A percentile compares a stretch with the other conserved stretches of the same genome.
These are phyloP conservation scores for Metarhizium humberi DNA, from an alignment of 2,329 filamentous ascomycete genomes.

Conservation along the genomic window DNA sequence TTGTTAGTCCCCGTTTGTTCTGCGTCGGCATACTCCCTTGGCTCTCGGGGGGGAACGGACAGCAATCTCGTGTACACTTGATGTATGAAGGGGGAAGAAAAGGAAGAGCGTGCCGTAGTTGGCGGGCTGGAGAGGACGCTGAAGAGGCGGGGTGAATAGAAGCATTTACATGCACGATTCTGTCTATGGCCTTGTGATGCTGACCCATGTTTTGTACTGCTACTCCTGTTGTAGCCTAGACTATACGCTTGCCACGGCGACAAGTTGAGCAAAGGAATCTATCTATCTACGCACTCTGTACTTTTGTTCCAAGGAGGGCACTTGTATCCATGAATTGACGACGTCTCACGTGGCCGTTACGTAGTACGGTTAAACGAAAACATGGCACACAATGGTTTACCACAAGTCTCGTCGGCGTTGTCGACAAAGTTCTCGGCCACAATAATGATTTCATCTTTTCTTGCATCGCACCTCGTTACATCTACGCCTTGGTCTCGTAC, in stretches of 20 bases:
- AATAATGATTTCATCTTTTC: too few relatives aligned
- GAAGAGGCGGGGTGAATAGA: background rate
- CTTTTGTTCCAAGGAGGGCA: too few relatives aligned
- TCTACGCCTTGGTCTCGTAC: conserved; percentile 32
- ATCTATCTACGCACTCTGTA: too few relatives aligned
- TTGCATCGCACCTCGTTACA: background rate
- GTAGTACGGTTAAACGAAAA: too few relatives aligned
- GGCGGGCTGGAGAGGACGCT: background rate
- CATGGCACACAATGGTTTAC: too few relatives aligned
- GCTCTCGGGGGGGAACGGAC: background rate
- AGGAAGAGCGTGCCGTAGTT: background rate
- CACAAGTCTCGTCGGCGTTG: too few relatives aligned
- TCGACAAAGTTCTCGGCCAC: too few relatives aligned
- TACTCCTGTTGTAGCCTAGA: background rate
- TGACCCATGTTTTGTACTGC: background rate
- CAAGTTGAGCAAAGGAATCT: too few relatives aligned
- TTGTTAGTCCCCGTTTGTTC: background rate
- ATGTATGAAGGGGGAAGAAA: background rate
- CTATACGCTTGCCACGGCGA: too few relatives aligned
- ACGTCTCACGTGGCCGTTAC: too few relatives aligned
- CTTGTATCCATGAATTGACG: too few relatives aligned
- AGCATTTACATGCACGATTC: background rate
- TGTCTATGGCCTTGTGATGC: background rate
- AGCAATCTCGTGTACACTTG: background rate
- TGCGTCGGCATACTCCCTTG: background rate